These are phyloP conservation scores for Bipolaris bicolor DNA, from an alignment of 2,329 filamentous ascomycete species.

Conservation along the genomic window DNA sequence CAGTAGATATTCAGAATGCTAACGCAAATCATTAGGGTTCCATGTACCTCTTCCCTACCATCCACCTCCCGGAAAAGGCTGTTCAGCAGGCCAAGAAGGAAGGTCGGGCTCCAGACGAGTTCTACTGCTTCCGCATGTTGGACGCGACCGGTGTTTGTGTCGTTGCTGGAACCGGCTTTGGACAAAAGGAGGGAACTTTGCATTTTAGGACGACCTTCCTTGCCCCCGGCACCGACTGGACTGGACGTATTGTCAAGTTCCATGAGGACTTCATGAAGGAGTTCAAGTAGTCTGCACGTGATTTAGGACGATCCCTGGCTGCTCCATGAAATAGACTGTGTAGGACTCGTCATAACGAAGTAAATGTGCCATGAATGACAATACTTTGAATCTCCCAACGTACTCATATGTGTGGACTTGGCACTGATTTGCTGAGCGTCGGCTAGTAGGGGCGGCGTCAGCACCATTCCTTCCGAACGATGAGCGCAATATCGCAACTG, in stretches of 20 bases:
- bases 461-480: not conserved
- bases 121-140: constrained; percentile 89
- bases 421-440: not conserved
- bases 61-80: constrained; percentile 78
- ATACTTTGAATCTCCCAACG: not conserved
- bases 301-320: not conserved
- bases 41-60: constrained; percentile 99
- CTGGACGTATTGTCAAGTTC: constrained; percentile 84
- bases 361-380: not conserved
- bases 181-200: constrained; percentile 86
- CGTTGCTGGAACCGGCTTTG: constrained; percentile 90
- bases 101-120: constrained; percentile 81
- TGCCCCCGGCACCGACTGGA: constrained; percentile 95
- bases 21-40: constrained; percentile 61
- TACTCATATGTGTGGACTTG: not conserved
- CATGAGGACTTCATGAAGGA: constrained; percentile 90
- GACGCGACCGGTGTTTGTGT: constrained; percentile 95
- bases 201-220: constrained; percentile 98
- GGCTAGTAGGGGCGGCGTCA: constrained; percentile 6
- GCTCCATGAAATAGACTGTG: not conserved
- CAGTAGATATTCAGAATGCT: not conserved
- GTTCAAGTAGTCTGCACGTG: constrained; percentile 56
- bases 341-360: not conserved
- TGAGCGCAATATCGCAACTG: constrained; percentile 10
- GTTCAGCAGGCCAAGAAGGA: constrained; percentile 75